Base-by-base conservation (phyloP, 2,329 filamentous ascomycete genomes). In the Alternaria triticimaculans region DNA sequence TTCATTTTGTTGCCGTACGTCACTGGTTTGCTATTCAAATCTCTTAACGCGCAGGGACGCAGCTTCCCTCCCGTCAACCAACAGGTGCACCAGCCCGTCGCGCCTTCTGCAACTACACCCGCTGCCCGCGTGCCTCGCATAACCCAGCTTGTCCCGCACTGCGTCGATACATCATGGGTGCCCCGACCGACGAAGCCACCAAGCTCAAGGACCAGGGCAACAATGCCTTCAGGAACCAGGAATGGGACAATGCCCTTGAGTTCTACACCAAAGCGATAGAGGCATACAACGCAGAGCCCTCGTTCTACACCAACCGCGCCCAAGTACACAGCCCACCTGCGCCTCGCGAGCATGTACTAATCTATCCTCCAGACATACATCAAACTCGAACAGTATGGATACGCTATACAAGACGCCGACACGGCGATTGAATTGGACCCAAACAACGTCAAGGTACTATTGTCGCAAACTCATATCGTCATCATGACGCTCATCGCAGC, bases 181-280 rank as follows among this genome's bases (percentile, higher is more conserved):
- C 71, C 67, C 79, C 81, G 56, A 81, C 82, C 74, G 89, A 92
- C 79, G 89, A 92, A 80, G 95, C 95, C 56, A 87, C 89, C 71
- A 91, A 90, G 77, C 85, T 97, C 73, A 99, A 99, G 85, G 91
- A 96, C 81, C 88, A 96, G 81, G 96, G 96, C 79, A 99, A 99
- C 83, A 92, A 94, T 77, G 94, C 94, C 57, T 98, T 98, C 82
- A 89, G 90, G 60, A 85, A 89, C 30, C 93, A 97, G 76, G 92
- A 98, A 84, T 99, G 92, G 92, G 88, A 87, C 11, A 84, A 86
- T 4, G 96, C 96, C 8, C 87, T 97, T 67, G 90, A 94, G 2
- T 89, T 90, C 71, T 99, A 99, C 81, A 89, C 89, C 59, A 88
- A 96, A 82, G 95, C 95, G 25, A 98, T 99, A 77, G 90, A 92